A percentile compares a stretch with the other conserved stretches of the same genome.
Evolutionary conservation across 441 rosid genomes (phyloP).

Genomic region (Euphorbia schlechtendalii): DNA sequence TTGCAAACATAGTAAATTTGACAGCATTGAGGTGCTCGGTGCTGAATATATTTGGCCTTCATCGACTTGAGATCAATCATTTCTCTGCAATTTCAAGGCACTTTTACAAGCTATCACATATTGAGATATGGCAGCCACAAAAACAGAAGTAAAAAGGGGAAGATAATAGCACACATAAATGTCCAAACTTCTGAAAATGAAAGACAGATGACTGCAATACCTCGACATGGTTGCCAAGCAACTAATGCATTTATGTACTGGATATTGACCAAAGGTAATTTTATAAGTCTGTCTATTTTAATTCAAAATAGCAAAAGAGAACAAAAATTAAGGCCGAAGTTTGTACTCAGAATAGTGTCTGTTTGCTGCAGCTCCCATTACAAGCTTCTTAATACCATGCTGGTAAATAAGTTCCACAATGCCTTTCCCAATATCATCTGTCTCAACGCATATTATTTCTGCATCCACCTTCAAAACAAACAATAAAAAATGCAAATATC

Average conservation of each 20-base stretch:
- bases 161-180: too few relatives aligned
- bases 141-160: background rate
- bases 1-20: conserved; percentile 74
- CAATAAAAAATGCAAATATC: background rate
- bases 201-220: background rate
- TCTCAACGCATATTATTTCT: conserved; percentile 30
- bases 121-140: background rate
- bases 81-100: conserved; percentile 46
- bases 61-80: conserved; percentile 61
- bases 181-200: too few relatives aligned
- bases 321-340: background rate
- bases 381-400: conserved; percentile 51
- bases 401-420: conserved; percentile 44
- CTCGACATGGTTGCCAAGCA: background rate
- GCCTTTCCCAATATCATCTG: conserved; percentile 45
- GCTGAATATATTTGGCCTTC: conserved; percentile 60
- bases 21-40: conserved; percentile 58
- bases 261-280: background rate
- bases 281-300: background rate
- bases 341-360: conserved; percentile 46
- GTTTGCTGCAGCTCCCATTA: conserved; percentile 75
- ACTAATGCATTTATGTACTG: background rate
- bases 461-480: conserved; percentile 38
- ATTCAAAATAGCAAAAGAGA: too few relatives aligned
- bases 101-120: background rate